Evolutionary conservation across 176 grass and related monocot genomes (phyloP), one percentile per base, ranked within the genome.

Genomic region (Phoenix dactylifera): DNA sequence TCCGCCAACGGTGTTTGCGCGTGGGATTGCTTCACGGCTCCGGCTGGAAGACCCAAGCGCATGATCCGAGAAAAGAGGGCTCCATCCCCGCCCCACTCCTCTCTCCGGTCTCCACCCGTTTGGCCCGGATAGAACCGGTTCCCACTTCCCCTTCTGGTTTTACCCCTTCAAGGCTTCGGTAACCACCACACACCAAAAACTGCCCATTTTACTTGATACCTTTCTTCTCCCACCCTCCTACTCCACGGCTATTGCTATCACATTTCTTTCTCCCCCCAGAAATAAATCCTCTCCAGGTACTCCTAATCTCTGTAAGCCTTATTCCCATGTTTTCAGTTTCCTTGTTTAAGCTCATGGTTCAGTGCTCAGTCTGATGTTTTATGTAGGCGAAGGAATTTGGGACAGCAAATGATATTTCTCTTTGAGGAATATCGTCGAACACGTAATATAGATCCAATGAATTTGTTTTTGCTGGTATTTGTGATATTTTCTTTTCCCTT

Each of bases 191-290:
- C 44, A 6, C 7, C 5, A 18, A 56, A 51, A 57, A 55, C 58
- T 60, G 66, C 3, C 66, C 58, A 58, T 81, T 74, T 64, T 18
- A 57, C 69, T 63, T 70, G 76, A 74, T 86, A 77, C 83, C 65
- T 65, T 32, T 6, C 77, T 77, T 62, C 77, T 15, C 24, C 55
- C 26, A 44, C 49, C 24, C 70, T 56, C 54, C 16, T 15, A 53
- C 18, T 69, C 32, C 55, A 25, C 22, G 14, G 24, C 26, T 22
- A 63, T 51, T 23, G 24, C 6, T 54, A 16, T 29, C 39, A 28
- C 25, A 22, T 19, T 55, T 16, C 7, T 59, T 58, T 60, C 15
- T 69, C 17, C 39, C 35, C 51, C 26, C 20, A 20, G 20, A 20
- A 30, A 44, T 1, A 14, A 44, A 12, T 44, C 35, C 35, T 44